These are phyloP conservation scores for Ogataea nonfermentans DNA, from an alignment of 805 yeast genomes.

Conservation along the genomic window DNA sequence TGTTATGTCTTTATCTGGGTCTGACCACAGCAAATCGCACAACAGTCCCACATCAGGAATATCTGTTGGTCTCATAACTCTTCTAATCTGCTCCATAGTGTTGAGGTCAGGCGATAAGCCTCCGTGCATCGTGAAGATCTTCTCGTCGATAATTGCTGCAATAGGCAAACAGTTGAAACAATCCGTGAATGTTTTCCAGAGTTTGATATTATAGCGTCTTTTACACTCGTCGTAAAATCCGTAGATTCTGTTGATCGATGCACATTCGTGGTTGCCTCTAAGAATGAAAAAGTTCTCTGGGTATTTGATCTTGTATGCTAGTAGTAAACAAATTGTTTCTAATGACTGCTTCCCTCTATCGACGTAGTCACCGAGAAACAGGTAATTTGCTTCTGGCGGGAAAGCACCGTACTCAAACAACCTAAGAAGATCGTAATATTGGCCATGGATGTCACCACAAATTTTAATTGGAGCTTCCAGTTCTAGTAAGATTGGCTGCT, in stretches of 20 bases:
- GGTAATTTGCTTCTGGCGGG: conserved; percentile 97
- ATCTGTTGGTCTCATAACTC: conserved; percentile 99
- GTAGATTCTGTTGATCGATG: conserved; percentile 94
- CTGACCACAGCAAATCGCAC: conserved; percentile 97
- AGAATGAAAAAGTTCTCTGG: conserved; percentile 96
- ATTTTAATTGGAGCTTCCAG: conserved; percentile 96
- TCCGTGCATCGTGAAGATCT: conserved; percentile 98
- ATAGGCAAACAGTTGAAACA: conserved; percentile 98
- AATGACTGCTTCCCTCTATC: conserved; percentile 98
- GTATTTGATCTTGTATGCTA: conserved; percentile 95
- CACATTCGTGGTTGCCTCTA: conserved; percentile 98
- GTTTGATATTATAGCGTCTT: conserved; percentile 95
- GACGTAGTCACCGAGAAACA: conserved; percentile 95
- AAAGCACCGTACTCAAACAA: conserved; percentile 97
- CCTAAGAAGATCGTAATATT: conserved; percentile 92
- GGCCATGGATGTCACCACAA: conserved; percentile 99
- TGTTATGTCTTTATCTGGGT: conserved; percentile 96
- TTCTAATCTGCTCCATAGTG: conserved; percentile 97
- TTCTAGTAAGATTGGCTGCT: conserved; percentile 93
- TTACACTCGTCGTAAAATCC: conserved; percentile 99
- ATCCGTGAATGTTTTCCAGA: conserved; percentile 98
- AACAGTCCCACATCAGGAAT: conserved; percentile 96
- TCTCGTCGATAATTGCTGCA: conserved; percentile 97
- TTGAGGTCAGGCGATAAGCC: conserved; percentile 96
- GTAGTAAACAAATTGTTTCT: conserved; percentile 89